Percentiles rank a stretch among this genome's conserved stretches.
phyloP scores from a whole-genome alignment of 371 early-diverging fungal species.

The Nosema muscidifuracis region DNA sequence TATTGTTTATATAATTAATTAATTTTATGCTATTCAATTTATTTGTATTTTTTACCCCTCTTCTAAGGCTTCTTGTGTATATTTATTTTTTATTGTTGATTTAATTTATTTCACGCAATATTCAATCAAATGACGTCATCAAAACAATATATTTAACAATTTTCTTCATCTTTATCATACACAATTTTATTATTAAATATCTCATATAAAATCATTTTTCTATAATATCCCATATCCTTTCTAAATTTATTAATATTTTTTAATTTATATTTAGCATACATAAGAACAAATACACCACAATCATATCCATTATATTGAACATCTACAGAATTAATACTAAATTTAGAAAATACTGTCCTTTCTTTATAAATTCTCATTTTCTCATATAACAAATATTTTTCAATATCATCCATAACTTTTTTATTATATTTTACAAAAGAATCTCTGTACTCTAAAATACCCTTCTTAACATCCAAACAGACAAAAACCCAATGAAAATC shows the following conservation, averaged over 20 bases:
- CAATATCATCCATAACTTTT: slow-evolving; percentile 63
- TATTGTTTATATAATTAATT: too few species aligned
- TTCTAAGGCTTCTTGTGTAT: too few species aligned
- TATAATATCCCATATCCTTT: background rate
- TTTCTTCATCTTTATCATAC: background rate
- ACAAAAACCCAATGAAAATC: slow-evolving; percentile 77
- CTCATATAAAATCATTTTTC: background rate
- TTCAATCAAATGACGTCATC: too few species aligned
- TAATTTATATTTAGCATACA: slow-evolving; percentile 69
- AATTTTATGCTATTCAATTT: too few species aligned
- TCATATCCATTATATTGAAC: slow-evolving; percentile 78
- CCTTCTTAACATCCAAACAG: slow-evolving; percentile 69
- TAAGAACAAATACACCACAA: slow-evolving; percentile 88
- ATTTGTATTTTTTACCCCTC: too few species aligned
- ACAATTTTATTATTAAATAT: background rate
- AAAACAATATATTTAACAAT: too few species aligned
- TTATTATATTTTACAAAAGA: slow-evolving; percentile 68
- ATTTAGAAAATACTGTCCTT: background rate
- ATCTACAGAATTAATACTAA: slow-evolving; percentile 65
- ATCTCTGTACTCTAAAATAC: slow-evolving; percentile 73
- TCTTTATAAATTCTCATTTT: slow-evolving; percentile 64
- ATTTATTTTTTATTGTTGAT: too few species aligned
- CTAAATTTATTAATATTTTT: background rate
- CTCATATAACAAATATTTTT: slow-evolving; percentile 66
- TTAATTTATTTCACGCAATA: too few species aligned